Evolutionary conservation across 2,329 filamentous ascomycete species (phyloP), one percentile per base, ranked within the genome.

Genomic region (Trichoderma polysporum): DNA sequence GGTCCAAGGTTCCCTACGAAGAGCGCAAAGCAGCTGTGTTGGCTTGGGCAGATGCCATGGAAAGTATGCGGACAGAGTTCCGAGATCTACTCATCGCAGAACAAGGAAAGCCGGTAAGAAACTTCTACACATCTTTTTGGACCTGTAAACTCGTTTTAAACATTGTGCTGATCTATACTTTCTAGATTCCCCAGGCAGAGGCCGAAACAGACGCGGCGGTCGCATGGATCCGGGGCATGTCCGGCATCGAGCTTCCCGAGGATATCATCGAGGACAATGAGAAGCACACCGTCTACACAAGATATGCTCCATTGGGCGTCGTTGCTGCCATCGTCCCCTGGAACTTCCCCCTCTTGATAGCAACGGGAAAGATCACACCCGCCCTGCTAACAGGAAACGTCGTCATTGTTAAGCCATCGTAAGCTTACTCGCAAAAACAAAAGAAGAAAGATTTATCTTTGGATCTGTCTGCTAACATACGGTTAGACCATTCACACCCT

Each of bases 361-460:
- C 78, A 12, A 72, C 80, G n/a, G 79, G 80, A 64, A 90, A 90
- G 74, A 76, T 89, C 15, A 81, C 80, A 1, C 83, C 86, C 0
- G 85, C 85, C 0, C 73, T 90, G 2, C 70, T 88, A 13, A 85
- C 87, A 0, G 85, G 86, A 3, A 87, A 87, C 71, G 75, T 77
- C 9, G 75, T 88, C 56, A 85, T 88, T 68, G 75, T 85, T 72
- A 88, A 88, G 76, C 84, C 85, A 0, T 87, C 84, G 50, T 64
- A 47, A 56, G 60, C 25, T 15, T 17, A 17, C 25, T 31, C 15
- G 9, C 9, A n/a, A 17, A 7, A 41, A 17, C 5, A 41, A 2
- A 19, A 10, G 3, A n/a, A 19, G 1, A 3, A 29, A 9, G 3
- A 47, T 10, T 9, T 6, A 12, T 8, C 12, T 27, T 29, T 3